A percentile compares a stretch with the other conserved stretches of the same genome.
These are phyloP conservation scores for Emmonsiellopsis sp. DNA, from an alignment of 2,329 filamentous ascomycete species.

Conservation along the genomic window DNA sequence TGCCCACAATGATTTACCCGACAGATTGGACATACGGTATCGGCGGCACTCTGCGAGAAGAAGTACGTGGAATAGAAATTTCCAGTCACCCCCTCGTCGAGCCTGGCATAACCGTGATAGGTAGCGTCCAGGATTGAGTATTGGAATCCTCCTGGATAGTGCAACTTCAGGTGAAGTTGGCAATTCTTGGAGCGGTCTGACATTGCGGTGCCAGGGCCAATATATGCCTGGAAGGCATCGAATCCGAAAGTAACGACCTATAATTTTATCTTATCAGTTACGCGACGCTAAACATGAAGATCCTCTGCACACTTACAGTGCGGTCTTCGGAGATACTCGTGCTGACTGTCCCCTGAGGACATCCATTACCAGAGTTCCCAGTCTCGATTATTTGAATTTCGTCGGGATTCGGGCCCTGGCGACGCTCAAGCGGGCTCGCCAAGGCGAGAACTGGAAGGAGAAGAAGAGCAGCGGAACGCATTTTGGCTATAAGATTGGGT, in stretches of 20 bases:
- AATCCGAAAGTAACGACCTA: background rate
- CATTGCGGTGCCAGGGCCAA: background rate
- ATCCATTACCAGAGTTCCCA: background rate
- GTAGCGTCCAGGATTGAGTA: background rate
- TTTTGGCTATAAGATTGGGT: background rate
- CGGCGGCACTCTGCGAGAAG: background rate
- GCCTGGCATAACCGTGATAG: background rate
- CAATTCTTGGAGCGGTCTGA: background rate
- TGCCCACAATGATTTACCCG: background rate
- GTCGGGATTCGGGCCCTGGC: background rate
- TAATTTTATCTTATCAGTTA: no score
- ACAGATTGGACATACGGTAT: background rate
- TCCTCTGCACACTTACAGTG: background rate
- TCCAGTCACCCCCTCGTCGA: background rate
- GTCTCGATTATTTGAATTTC: background rate
- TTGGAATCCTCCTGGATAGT: conserved; percentile 1
- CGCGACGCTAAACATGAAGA: background rate
- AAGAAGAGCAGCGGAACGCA: background rate
- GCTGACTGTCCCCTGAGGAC: background rate
- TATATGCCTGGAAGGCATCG: background rate
- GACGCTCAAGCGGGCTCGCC: background rate
- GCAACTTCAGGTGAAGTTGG: background rate
- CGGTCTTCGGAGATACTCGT: background rate
- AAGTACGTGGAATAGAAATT: background rate
- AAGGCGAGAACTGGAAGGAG: background rate